Conservation (phyloP, 1,139 yeast species). For the Protomyces gravidus region DNA sequence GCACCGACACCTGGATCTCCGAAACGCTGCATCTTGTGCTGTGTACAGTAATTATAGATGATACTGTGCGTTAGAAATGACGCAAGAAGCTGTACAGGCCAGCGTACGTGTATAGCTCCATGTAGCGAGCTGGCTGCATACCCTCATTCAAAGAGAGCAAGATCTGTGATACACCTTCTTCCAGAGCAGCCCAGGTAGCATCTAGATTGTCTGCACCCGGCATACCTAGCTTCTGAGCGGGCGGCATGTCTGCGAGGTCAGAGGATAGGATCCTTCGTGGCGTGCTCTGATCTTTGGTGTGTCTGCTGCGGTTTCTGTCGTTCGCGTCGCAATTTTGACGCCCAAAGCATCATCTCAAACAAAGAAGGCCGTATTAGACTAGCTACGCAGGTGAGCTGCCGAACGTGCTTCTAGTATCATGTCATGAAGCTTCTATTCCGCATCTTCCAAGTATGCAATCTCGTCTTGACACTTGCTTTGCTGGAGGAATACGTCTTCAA, state of each 20-base stretch:
- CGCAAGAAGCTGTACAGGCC: conserved; percentile 54
- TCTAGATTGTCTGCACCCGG: conserved; percentile 20
- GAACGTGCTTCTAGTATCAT: too few relatives aligned
- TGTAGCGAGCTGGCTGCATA: conserved; percentile 37
- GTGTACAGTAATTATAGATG: conserved; percentile 79
- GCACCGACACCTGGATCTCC: conserved; percentile 40
- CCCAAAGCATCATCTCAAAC: too few relatives aligned
- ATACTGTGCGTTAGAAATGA: too few relatives aligned
- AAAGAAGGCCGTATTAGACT: too few relatives aligned
- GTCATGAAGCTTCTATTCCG: not conserved
- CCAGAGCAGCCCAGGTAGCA: conserved; percentile 32
- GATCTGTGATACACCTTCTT: conserved; percentile 31
- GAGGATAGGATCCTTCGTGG: too few relatives aligned
- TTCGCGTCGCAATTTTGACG: too few relatives aligned
- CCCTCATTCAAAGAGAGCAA: conserved; percentile 31
- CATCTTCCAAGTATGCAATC: not conserved
- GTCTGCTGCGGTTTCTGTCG: too few relatives aligned
- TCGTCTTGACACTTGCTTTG: not conserved
- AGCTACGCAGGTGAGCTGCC: too few relatives aligned
- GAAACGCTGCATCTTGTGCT: conserved; percentile 63
- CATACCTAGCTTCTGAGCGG: conserved; percentile 1
- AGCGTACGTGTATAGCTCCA: conserved; percentile 44
- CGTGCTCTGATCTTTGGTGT: too few relatives aligned
- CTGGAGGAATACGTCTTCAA: not conserved
- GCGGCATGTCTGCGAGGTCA: not conserved